phyloP scores from a whole-genome alignment of 1,284 basidiomycete genomes.

The Stereum hirsutum region DNA sequence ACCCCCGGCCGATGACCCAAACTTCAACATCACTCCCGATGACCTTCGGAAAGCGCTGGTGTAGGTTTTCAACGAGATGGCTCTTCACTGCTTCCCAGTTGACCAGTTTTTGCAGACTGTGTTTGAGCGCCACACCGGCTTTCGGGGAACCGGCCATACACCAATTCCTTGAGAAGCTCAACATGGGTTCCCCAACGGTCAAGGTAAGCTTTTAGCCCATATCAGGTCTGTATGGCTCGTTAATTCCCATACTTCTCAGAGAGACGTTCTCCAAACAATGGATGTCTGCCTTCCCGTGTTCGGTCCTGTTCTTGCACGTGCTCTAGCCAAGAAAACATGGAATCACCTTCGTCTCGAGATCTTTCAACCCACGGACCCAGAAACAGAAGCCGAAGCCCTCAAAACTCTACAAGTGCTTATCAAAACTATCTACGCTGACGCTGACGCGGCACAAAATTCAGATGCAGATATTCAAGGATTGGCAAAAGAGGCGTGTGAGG shows the following conservation, averaged over 20 bases:
- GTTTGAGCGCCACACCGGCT: conserved; percentile 71
- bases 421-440: conserved; percentile 54
- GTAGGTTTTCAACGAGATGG: conserved; percentile 24
- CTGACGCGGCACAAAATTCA: conserved; percentile 19
- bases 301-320: conserved; percentile 52
- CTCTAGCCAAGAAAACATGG: conserved; percentile 73
- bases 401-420: conserved; percentile 64
- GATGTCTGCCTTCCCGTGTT: conserved; percentile 75
- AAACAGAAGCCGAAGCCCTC: conserved; percentile 68
- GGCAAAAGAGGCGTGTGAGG: conserved; percentile 66
- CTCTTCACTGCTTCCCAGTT: not conserved
- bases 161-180: conserved; percentile 89
- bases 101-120: conserved; percentile 25
- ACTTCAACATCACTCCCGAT: conserved; percentile 88
- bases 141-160: conserved; percentile 85
- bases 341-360: conserved; percentile 88
- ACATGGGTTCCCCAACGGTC: conserved; percentile 72
- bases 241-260: conserved; percentile 38
- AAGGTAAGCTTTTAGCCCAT: conserved; percentile 53
- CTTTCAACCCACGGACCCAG: conserved; percentile 78
- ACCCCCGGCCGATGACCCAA: conserved; percentile 89
- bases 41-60: conserved; percentile 75
- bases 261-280: conserved; percentile 76
- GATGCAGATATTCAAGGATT: conserved; percentile 45
- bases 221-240: no score